A percentile compares a stretch with the other conserved stretches of the same genome.
Evolutionary conservation across 2,329 filamentous ascomycete genomes (phyloP).

Genomic region (Exophiala xenobiotica): DNA sequence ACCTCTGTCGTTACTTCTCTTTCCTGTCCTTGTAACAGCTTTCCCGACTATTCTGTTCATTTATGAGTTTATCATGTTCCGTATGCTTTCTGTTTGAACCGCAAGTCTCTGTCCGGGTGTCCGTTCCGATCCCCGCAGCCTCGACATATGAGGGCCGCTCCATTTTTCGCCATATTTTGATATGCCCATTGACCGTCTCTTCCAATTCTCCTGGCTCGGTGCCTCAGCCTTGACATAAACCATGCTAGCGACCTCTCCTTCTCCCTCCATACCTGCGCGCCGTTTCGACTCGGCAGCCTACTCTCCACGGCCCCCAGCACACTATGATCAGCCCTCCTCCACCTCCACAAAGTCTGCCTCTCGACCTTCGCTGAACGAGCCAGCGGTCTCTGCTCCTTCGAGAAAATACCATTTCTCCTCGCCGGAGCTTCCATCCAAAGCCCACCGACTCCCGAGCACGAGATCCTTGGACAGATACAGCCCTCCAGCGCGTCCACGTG

Average conservation of each 20-base stretch:
- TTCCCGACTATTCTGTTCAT: background rate
- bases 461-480: constrained; percentile 26
- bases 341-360: background rate
- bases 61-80: too few relatives aligned
- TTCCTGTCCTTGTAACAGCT: background rate
- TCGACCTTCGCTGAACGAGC: background rate
- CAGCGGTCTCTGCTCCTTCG: background rate
- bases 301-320: constrained; percentile 8
- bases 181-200: background rate
- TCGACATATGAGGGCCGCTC: constrained; percentile 3
- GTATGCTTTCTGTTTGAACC: too few relatives aligned
- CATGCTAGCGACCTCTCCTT: constrained; percentile 31
- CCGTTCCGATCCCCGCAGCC: too few relatives aligned
- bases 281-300: constrained; percentile 13
- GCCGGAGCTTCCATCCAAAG: constrained; percentile 10
- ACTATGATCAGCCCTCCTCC: constrained; percentile 17
- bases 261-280: constrained; percentile 21
- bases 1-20: background rate
- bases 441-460: constrained; percentile 18
- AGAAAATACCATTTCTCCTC: constrained; percentile 12
- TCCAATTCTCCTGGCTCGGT: constrained; percentile 3
- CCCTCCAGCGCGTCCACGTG: constrained; percentile 6
- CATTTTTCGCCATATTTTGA: background rate
- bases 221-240: constrained; percentile 20
- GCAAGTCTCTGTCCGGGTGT: too few relatives aligned